Evolutionary conservation across 176 grass and related monocot species (phyloP).

Genomic region (Carex myosuroides): DNA sequence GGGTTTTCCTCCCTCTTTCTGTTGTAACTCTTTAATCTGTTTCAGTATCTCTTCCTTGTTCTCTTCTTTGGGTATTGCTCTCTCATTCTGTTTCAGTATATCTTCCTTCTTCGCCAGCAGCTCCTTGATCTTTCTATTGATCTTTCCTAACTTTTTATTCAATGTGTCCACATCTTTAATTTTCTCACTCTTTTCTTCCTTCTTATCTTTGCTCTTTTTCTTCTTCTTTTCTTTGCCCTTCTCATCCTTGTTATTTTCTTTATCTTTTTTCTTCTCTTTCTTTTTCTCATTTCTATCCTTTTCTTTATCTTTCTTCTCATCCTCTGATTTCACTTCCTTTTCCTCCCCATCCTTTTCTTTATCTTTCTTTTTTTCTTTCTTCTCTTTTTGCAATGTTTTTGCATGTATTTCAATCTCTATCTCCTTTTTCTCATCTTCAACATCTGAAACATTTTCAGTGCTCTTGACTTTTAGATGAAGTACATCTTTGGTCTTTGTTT

Average conservation of each 20-base stretch:
- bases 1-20: not conserved
- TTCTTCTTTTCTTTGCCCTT: slow-evolving; percentile 11
- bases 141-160: slow-evolving; percentile 31
- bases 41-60: slow-evolving; percentile 45
- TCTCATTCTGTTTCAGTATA: slow-evolving; percentile 42
- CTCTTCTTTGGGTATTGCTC: slow-evolving; percentile 5
- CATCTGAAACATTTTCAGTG: slow-evolving; percentile 29
- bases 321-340: slow-evolving; percentile 11
- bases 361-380: not conserved
- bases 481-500: slow-evolving; percentile 40
- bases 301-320: slow-evolving; percentile 19
- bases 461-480: slow-evolving; percentile 64
- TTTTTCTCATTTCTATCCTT: slow-evolving; percentile 30
- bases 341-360: not conserved
- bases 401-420: slow-evolving; percentile 40
- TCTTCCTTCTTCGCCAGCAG: slow-evolving; percentile 52
- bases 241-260: not conserved
- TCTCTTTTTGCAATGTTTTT: slow-evolving; percentile 46
- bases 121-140: slow-evolving; percentile 28
- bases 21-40: slow-evolving; percentile 48
- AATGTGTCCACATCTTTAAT: not conserved
- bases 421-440: slow-evolving; percentile 38
- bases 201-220: not conserved
- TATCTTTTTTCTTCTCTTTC: slow-evolving; percentile 20
- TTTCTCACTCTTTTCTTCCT: not conserved